phyloP scores from a whole-genome alignment of 371 early-diverging fungal genomes.

The Chytridium lagenaria region DNA sequence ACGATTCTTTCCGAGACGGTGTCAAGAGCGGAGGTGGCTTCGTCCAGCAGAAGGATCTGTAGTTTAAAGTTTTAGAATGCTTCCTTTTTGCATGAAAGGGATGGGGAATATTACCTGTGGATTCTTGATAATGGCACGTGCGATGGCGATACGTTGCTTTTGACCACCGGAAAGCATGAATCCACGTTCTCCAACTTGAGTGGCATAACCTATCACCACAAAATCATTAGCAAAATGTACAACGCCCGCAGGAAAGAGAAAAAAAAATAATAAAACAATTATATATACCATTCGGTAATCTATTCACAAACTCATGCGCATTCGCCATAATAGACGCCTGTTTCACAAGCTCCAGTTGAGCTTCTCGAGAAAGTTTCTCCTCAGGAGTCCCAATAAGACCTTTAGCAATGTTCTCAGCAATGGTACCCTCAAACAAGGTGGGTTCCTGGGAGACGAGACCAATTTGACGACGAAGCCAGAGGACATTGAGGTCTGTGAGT shows the following conservation, averaged over 20 bases:
- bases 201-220: conserved; percentile 64
- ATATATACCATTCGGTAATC: conserved; percentile 61
- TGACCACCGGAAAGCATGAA: conserved; percentile 80
- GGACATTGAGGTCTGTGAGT: conserved; percentile 48
- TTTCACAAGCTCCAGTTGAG: conserved; percentile 61
- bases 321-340: conserved; percentile 71
- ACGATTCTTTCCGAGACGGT: conserved; percentile 60
- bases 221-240: neutral
- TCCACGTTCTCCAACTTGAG: conserved; percentile 77
- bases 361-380: conserved; percentile 50
- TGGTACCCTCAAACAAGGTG: conserved; percentile 81
- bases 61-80: conserved; percentile 27
- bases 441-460: conserved; percentile 92
- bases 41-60: conserved; percentile 83
- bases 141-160: conserved; percentile 80
- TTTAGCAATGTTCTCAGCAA: conserved; percentile 80
- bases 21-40: conserved; percentile 95
- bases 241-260: too few species aligned
- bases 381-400: conserved; percentile 58
- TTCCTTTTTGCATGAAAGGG: neutral
- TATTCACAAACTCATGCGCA: conserved; percentile 77
- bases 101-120: conserved; percentile 55
- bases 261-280: neutral
- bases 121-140: conserved; percentile 87
- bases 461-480: conserved; percentile 74